These are phyloP conservation scores for Teratosphaeria nubilosa DNA, from an alignment of 2,329 filamentous ascomycete genomes.

Conservation along the genomic window DNA sequence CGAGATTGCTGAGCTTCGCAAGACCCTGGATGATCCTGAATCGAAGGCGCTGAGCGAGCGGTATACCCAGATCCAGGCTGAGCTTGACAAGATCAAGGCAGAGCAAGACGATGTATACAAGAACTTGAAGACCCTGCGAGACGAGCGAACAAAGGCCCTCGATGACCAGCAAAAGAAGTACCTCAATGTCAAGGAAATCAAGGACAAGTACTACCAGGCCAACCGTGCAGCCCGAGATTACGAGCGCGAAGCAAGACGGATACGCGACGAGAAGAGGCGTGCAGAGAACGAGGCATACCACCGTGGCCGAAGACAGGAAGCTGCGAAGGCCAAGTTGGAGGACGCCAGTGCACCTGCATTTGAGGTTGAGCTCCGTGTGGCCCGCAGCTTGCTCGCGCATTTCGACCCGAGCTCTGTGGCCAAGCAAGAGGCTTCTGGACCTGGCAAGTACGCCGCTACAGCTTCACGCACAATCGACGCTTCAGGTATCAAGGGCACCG, in stretches of 20 bases:
- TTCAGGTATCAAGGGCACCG: constrained; percentile 73
- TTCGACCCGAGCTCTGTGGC: constrained; percentile 65
- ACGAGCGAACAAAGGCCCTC: constrained; percentile 76
- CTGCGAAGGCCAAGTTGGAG: constrained; percentile 64
- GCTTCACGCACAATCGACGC: constrained; percentile 76
- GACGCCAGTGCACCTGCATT: constrained; percentile 81
- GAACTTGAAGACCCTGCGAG: constrained; percentile 70
- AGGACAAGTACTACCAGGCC: constrained; percentile 76
- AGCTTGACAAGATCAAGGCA: constrained; percentile 81
- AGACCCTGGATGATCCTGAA: constrained; percentile 83
- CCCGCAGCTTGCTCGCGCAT: constrained; percentile 78
- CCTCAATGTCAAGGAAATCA: constrained; percentile 68
- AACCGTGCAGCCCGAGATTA: constrained; percentile 75
- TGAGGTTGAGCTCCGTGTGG: constrained; percentile 82
- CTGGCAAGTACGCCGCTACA: constrained; percentile 67
- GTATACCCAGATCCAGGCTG: constrained; percentile 74
- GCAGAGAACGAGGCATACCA: constrained; percentile 67
- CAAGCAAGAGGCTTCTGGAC: constrained; percentile 51
- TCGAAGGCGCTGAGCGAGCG: constrained; percentile 77
- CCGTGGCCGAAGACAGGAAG: constrained; percentile 64
- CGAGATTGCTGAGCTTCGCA: constrained; percentile 81
- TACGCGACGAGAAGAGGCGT: constrained; percentile 65
- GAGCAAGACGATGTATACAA: constrained; percentile 89
- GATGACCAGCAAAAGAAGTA: constrained; percentile 82
- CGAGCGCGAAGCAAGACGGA: constrained; percentile 72